A percentile compares a stretch with the other conserved stretches of the same genome.
phyloP scores from a whole-genome alignment of 768 basidiomycete species.

The Albatrellus ellisii region DNA sequence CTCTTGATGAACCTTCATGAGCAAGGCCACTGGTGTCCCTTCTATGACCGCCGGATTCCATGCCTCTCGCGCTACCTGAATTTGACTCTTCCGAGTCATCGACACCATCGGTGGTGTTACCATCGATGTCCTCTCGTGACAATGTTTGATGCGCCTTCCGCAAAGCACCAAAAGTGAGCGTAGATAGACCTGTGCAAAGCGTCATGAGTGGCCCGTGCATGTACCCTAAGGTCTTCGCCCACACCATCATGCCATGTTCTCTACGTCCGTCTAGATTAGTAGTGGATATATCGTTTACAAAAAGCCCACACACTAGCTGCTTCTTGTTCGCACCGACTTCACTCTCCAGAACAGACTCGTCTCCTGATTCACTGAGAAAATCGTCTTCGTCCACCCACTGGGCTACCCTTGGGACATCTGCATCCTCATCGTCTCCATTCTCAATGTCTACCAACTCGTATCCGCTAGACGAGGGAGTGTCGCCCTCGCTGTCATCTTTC shows the following conservation, averaged over 20 bases:
- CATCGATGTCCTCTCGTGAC: neutral
- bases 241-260: neutral
- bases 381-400: constrained; percentile 3
- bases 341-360: neutral
- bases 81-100: constrained; percentile 3
- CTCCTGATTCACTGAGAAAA: too few relatives aligned
- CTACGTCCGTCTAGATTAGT: neutral
- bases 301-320: too few relatives aligned
- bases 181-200: constrained; percentile 1
- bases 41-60: neutral
- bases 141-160: constrained; percentile 10
- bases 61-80: constrained; percentile 1
- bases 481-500: too few relatives aligned
- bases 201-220: neutral
- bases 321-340: neutral
- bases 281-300: too few relatives aligned
- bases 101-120: constrained; percentile 7
- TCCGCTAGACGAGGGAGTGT: too few relatives aligned
- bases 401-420: constrained; percentile 1
- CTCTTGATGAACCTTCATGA: neutral
- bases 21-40: neutral
- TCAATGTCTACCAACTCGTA: neutral
- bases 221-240: neutral
- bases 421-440: neutral
- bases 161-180: constrained; percentile 10